Evolutionary conservation across 352 stramenopile genomes (phyloP).

Genomic region (Phytopythium delawarense): DNA sequence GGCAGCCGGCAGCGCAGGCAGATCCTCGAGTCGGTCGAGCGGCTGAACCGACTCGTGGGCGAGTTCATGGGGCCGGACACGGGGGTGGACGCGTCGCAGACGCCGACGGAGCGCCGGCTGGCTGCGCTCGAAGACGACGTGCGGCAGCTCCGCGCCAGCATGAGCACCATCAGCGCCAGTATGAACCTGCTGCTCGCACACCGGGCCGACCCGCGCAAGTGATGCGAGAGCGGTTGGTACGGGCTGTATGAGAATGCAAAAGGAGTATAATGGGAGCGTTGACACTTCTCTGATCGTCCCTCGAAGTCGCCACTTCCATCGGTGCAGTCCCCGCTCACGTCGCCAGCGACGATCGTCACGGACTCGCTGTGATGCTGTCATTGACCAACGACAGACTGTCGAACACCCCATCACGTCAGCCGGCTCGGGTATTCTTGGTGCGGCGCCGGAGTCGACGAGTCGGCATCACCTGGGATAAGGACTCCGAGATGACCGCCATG

Average conservation of each 20-base stretch:
- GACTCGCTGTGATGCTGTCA: too few relatives aligned
- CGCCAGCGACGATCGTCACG: too few relatives aligned
- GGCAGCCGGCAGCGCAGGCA: conserved; percentile 5
- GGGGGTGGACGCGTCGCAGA: neutral
- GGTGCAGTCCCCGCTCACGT: conserved; percentile 9
- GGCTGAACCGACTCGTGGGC: conserved; percentile 10
- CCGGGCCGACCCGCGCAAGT: conserved; percentile 3
- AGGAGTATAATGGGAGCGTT: neutral
- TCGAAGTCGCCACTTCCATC: conserved; percentile 13
- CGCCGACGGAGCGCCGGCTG: conserved; percentile 4
- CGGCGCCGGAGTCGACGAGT: neutral
- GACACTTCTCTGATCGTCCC: neutral
- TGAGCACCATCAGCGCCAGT: conserved; percentile 7
- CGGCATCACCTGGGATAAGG: neutral
- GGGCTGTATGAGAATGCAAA: neutral
- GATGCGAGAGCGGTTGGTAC: neutral
- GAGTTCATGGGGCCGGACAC: conserved; percentile 6
- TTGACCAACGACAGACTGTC: too few relatives aligned
- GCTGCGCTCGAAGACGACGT: conserved; percentile 9
- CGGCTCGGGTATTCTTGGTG: too few relatives aligned
- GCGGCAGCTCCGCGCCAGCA: conserved; percentile 2
- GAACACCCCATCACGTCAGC: neutral
- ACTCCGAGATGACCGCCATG: neutral
- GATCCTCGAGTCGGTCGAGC: conserved; percentile 12
- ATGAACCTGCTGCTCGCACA: conserved; percentile 8